Percentiles rank a stretch among this genome's conserved stretches.
These are phyloP conservation scores for Prunus yedoensis DNA, from an alignment of 331 rosid genomes.

Conservation along the genomic window DNA sequence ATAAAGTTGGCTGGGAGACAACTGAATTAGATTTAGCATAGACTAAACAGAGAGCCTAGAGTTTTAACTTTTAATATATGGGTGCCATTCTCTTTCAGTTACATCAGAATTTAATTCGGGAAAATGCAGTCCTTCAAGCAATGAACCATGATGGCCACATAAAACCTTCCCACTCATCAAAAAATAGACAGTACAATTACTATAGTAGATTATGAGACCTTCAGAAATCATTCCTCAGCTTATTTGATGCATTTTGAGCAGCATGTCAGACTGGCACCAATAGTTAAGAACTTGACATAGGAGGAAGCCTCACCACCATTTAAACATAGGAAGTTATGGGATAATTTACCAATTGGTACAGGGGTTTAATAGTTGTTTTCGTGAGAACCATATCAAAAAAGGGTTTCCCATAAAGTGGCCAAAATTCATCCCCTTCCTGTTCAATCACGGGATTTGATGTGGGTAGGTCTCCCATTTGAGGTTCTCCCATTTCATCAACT, in stretches of 20 bases:
- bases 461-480: slow-evolving; percentile 7
- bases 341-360: slow-evolving; percentile 35
- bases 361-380: slow-evolving; percentile 25
- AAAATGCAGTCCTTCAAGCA: neutral
- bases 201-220: neutral
- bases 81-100: neutral
- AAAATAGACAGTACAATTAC: neutral
- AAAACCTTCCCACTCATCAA: neutral
- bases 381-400: slow-evolving; percentile 27
- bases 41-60: neutral
- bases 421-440: slow-evolving; percentile 26
- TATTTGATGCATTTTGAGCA: neutral
- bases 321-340: neutral
- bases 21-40: neutral
- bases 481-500: neutral
- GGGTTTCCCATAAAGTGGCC: slow-evolving; percentile 51
- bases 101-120: neutral
- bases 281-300: neutral
- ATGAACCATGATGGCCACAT: neutral
- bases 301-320: neutral
- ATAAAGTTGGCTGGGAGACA: neutral
- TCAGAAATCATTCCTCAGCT: neutral
- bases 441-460: neutral
- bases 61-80: neutral
- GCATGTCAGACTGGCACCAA: neutral